Evolutionary conservation across 768 basidiomycete genomes (phyloP).

Genomic region (Imleria badia): DNA sequence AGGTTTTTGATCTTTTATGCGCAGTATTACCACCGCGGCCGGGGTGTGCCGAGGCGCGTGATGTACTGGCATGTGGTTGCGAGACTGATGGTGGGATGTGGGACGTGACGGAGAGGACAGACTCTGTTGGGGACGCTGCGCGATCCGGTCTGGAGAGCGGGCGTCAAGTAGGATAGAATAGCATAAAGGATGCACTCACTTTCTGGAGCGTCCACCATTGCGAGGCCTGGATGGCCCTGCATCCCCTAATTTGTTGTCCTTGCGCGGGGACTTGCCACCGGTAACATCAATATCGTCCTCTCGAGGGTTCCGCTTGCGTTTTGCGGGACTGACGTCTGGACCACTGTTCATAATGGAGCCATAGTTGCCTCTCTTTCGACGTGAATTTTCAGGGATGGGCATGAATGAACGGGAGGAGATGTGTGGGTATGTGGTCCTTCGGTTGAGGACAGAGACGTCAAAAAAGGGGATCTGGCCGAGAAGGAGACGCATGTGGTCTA

Average conservation of each 20-base stretch:
- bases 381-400: slow-evolving; percentile 67
- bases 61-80: slow-evolving; percentile 27
- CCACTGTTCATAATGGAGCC: slow-evolving; percentile 51
- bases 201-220: slow-evolving; percentile 56
- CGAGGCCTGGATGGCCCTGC: slow-evolving; percentile 45
- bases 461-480: slow-evolving; percentile 64
- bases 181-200: slow-evolving; percentile 40
- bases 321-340: slow-evolving; percentile 62
- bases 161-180: not conserved
- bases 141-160: slow-evolving; percentile 53
- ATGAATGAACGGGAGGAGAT: slow-evolving; percentile 67
- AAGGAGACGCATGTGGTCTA: slow-evolving; percentile 58
- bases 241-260: slow-evolving; percentile 50
- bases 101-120: slow-evolving; percentile 68
- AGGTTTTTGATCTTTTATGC: slow-evolving; percentile 44
- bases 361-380: slow-evolving; percentile 57
- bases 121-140: slow-evolving; percentile 69
- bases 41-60: slow-evolving; percentile 30
- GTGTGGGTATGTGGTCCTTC: slow-evolving; percentile 74
- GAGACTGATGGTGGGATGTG: slow-evolving; percentile 46
- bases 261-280: slow-evolving; percentile 59
- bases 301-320: slow-evolving; percentile 56
- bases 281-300: slow-evolving; percentile 64
- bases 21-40: slow-evolving; percentile 32
- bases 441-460: slow-evolving; percentile 53